phyloP scores from a whole-genome alignment of 2,329 filamentous ascomycete species.

The Xylaria sp. region DNA sequence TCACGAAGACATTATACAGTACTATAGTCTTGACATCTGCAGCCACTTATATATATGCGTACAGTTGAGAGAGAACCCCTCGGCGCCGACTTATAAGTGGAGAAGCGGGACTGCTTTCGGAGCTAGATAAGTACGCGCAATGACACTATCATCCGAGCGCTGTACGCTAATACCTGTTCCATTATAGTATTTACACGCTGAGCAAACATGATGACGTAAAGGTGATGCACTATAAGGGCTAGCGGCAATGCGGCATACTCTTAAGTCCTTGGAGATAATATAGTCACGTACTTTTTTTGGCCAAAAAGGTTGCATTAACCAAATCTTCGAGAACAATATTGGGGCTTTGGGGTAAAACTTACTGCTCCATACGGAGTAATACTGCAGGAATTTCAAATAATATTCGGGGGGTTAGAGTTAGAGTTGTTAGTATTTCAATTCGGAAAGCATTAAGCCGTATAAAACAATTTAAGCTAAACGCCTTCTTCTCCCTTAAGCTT shows the following conservation, averaged over 20 bases:
- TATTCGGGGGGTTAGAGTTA: not conserved
- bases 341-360: not conserved
- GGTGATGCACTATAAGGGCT: not conserved
- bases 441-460: not conserved
- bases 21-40: too few species aligned
- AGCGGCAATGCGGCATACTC: not conserved
- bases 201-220: not conserved
- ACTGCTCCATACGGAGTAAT: too few species aligned
- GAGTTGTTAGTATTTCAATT: not conserved
- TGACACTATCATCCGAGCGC: too few species aligned
- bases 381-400: not conserved
- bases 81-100: too few species aligned
- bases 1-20: too few species aligned
- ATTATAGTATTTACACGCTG: not conserved
- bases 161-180: not conserved
- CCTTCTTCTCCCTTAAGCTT: not conserved
- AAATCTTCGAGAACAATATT: not conserved
- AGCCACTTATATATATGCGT: too few species aligned
- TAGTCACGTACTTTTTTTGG: too few species aligned
- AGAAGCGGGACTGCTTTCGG: too few species aligned
- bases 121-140: too few species aligned
- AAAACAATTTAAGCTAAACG: not conserved
- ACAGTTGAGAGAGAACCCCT: too few species aligned
- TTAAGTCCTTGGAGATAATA: too few species aligned
- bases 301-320: not conserved